Base-by-base conservation (phyloP, 169 alveolate species). In the Plasmodium reichenowi region DNA sequence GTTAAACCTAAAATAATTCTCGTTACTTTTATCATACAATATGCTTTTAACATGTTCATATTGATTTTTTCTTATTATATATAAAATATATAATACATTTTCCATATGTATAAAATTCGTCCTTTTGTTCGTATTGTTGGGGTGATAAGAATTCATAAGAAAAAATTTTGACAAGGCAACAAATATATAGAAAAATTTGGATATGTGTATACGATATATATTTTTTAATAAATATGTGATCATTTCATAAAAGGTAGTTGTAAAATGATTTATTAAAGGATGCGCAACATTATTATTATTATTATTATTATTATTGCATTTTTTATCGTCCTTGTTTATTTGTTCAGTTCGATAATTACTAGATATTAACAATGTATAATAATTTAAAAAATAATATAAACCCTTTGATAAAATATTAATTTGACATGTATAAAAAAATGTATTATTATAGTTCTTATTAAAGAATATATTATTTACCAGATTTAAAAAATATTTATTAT, bases 131-230 rank as follows among this genome's bases (percentile, higher is more conserved):
- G 15, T n/a, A 17, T 67, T 67, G 7, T 7, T 67, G 2, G 2
- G 17, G 1, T 66, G 2, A 15, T 15, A 29, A 15, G n/a, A 20
- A 13, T 10, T 4, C 9, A 22, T n/a, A 7, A 15, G 12, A 26
- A 54, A 66, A 22, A 64, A 78, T 24, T 64, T 78, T 1, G 38
- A 52, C 0, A 78, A 3, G 17, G 89, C 22, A n/a, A 22, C 22
- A 71, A 78, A 78, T 47, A 78, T 50, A 15, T 78, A 58, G 12
- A 78, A 78, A 56, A 59, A 67, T 45, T 78, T 78, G n/a, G 89
- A 48, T 9, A 78, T 7, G 26, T 78, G 64, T 13, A 78, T 24
- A 9, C 15, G 52, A 45, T 66, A 47, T 24, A 78, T 13, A 32
- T 50, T 64, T 22, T 78, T 78, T n/a, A 78, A 64, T 13, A 78